Percentiles rank a stretch among this genome's conserved stretches.
Evolutionary conservation across 495 filamentous ascomycete genomes (phyloP).

Genomic region (Podospora didyma): DNA sequence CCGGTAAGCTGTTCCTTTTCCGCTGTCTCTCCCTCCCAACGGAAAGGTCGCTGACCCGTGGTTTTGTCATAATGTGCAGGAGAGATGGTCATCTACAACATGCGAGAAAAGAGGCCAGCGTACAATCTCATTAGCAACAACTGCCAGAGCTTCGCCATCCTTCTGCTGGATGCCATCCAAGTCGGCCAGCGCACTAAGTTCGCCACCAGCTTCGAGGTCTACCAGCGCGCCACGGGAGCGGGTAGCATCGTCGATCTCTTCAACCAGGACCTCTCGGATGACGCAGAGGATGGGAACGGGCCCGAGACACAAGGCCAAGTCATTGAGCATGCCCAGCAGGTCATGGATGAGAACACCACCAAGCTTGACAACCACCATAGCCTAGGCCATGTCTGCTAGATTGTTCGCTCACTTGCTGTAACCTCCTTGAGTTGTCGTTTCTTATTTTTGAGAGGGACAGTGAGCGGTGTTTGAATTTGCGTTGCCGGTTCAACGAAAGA

Average conservation of each 20-base stretch:
- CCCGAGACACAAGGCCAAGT: too few species aligned
- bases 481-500: too few species aligned
- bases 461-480: too few species aligned
- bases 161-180: conserved; percentile 40
- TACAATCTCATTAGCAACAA: conserved; percentile 49
- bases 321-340: conserved; percentile 30
- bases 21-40: not conserved
- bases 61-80: conserved; percentile 20
- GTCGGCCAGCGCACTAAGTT: conserved; percentile 35
- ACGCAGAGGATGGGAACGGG: too few species aligned
- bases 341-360: conserved; percentile 41
- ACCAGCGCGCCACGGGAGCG: conserved; percentile 33
- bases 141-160: conserved; percentile 45
- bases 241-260: conserved; percentile 39
- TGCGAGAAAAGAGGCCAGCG: conserved; percentile 32
- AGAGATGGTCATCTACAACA: conserved; percentile 41
- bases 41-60: too few species aligned
- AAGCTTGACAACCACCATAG: conserved; percentile 38
- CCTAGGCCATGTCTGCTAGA: too few species aligned
- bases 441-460: too few species aligned
- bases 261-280: conserved; percentile 22
- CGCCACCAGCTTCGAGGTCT: conserved; percentile 39
- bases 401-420: too few species aligned
- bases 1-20: conserved; percentile 26
- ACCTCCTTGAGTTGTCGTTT: too few species aligned